Conservation (phyloP, 2,329 filamentous ascomycete genomes). For the Hypoxylon sp. region DNA sequence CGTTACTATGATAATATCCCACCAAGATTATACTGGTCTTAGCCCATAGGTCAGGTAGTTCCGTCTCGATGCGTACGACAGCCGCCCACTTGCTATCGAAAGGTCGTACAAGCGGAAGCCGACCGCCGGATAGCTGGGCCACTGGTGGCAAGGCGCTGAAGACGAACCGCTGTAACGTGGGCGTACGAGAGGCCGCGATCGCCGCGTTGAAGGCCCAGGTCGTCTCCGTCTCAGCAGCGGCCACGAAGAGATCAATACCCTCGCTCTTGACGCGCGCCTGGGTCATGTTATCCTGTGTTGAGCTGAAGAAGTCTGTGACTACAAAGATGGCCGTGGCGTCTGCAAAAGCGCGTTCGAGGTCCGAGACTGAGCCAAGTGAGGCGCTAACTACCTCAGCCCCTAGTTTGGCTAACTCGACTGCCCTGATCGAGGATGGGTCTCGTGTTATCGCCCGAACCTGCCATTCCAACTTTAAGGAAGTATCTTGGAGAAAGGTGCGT, state of each 20-base stretch:
- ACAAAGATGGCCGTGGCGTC: not conserved
- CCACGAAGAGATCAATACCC: not conserved
- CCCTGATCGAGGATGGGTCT: not conserved
- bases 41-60: not conserved
- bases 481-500: not conserved
- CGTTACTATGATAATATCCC: not conserved
- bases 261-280: not conserved
- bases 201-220: not conserved
- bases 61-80: not conserved
- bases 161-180: not conserved
- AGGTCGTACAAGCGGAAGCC: not conserved
- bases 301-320: not conserved
- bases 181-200: not conserved
- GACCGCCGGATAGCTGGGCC: not conserved
- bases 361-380: not conserved
- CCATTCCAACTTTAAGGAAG: not conserved
- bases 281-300: not conserved
- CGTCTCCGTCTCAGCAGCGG: not conserved
- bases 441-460: not conserved
- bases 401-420: not conserved
- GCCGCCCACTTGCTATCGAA: constrained; percentile 1
- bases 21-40: not conserved
- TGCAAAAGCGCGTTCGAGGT: not conserved
- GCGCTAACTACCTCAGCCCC: not conserved
- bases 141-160: not conserved